Percentiles rank a stretch among this genome's conserved stretches.
Evolutionary conservation across 2,329 filamentous ascomycete species (phyloP).

Genomic region (Aspergillus caelatus): DNA sequence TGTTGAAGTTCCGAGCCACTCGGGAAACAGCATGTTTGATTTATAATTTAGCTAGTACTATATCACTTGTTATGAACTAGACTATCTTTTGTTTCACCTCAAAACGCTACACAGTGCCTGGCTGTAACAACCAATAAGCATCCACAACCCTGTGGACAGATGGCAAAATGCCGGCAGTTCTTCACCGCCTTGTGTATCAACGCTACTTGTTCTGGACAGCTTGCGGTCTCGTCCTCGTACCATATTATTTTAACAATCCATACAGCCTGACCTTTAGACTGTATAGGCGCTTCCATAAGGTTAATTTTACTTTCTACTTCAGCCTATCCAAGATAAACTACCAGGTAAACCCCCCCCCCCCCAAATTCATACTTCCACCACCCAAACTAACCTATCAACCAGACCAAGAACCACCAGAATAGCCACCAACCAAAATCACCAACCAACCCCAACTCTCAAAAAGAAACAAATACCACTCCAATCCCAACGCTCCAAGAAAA

Average conservation of each 20-base stretch:
- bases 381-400: background rate
- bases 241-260: background rate
- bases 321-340: background rate
- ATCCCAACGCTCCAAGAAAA: background rate
- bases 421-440: background rate
- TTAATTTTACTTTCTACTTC: background rate
- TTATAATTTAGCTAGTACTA: background rate
- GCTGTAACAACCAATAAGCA: background rate
- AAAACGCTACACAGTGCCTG: background rate
- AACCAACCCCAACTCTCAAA: background rate
- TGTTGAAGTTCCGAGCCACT: background rate
- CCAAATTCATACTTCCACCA: background rate
- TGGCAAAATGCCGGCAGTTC: background rate
- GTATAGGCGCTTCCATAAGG: background rate
- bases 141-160: background rate
- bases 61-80: background rate
- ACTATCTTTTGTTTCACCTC: background rate
- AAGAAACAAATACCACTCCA: background rate
- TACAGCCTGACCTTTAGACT: background rate
- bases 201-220: slow-evolving; percentile 25
- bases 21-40: background rate
- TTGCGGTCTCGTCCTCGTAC: slow-evolving; percentile 17
- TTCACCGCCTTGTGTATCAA: slow-evolving; percentile 24
- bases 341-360: background rate
- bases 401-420: background rate